phyloP scores from a whole-genome alignment of 2,329 filamentous ascomycete genomes.

The Basipetospora chlamydospora region DNA sequence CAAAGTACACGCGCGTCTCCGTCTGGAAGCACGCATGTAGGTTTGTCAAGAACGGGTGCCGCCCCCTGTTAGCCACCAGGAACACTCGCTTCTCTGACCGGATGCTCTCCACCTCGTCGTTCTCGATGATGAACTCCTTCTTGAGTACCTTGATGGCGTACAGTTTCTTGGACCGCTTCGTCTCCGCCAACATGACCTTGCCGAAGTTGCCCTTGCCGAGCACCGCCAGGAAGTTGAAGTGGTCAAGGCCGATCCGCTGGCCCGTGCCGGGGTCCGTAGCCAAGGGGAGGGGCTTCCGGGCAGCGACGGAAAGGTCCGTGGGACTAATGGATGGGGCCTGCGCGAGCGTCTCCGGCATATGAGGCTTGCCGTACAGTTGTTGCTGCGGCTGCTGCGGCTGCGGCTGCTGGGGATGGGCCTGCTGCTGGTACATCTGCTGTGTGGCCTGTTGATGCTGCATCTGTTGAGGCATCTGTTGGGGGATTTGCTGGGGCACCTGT shows the following conservation, averaged over 20 bases:
- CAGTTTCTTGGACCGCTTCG: slow-evolving; percentile 77
- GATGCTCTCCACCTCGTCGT: slow-evolving; percentile 96
- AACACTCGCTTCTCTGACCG: slow-evolving; percentile 96
- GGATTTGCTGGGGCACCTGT: slow-evolving; percentile 19
- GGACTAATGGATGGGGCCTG: slow-evolving; percentile 14
- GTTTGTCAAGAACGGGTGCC: slow-evolving; percentile 88
- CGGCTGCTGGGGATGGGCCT: slow-evolving; percentile 21
- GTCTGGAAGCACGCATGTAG: slow-evolving; percentile 98
- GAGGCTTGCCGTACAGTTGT: slow-evolving; percentile 8
- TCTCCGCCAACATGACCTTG: slow-evolving; percentile 98
- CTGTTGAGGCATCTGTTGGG: slow-evolving; percentile 11
- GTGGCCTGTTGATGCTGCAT: slow-evolving; percentile 11
- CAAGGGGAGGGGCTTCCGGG: slow-evolving; percentile 49
- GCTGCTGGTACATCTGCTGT: slow-evolving; percentile 23
- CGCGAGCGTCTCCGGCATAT: slow-evolving; percentile 21
- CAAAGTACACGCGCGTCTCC: slow-evolving; percentile 95
- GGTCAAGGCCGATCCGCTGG: slow-evolving; percentile 81
- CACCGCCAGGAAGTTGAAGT: slow-evolving; percentile 98
- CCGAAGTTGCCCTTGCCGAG: slow-evolving; percentile 98
- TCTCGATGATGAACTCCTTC: slow-evolving; percentile 99
- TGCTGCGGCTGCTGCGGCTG: slow-evolving; percentile 22
- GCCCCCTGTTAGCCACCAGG: slow-evolving; percentile 89
- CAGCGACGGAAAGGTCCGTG: slow-evolving; percentile 14
- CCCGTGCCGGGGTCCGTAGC: slow-evolving; percentile 61
- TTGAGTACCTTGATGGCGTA: slow-evolving; percentile 99